Conservation (phyloP, 495 filamentous ascomycete genomes). For the Penicillium atrosanguineum region DNA sequence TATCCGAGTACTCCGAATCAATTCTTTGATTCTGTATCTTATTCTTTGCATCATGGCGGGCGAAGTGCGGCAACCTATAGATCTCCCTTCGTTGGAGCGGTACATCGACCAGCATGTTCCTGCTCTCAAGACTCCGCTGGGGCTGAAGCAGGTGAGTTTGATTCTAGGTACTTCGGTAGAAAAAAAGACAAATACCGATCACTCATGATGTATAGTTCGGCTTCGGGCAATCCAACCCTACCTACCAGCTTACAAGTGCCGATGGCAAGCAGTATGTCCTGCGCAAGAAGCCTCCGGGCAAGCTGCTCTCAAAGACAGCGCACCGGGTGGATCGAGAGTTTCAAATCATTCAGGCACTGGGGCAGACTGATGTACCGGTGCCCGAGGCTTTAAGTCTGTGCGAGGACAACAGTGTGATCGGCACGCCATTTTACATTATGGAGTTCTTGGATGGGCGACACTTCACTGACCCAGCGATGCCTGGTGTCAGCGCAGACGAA, state of each 20-base stretch:
- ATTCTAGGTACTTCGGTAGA: too few relatives aligned
- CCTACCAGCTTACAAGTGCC: slow-evolving; percentile 77
- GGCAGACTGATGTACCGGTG: slow-evolving; percentile 77
- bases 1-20: neutral
- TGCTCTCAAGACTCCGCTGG: slow-evolving; percentile 73
- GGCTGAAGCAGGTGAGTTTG: slow-evolving; percentile 78
- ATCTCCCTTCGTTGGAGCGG: slow-evolving; percentile 68
- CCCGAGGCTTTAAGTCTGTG: slow-evolving; percentile 84
- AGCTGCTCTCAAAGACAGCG: slow-evolving; percentile 86
- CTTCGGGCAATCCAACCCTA: slow-evolving; percentile 96
- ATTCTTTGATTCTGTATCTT: slow-evolving; percentile 7
- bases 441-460: slow-evolving; percentile 88
- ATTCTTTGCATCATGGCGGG: slow-evolving; percentile 68
- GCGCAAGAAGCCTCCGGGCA: slow-evolving; percentile 93
- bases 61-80: slow-evolving; percentile 81
- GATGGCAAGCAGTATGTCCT: slow-evolving; percentile 72
- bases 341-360: slow-evolving; percentile 80
- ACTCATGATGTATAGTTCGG: slow-evolving; percentile 62
- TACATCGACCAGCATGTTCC: slow-evolving; percentile 76
- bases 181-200: neutral
- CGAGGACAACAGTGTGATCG: slow-evolving; percentile 73
- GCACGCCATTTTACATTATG: slow-evolving; percentile 96
- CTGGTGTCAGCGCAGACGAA: slow-evolving; percentile 65
- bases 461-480: slow-evolving; percentile 83
- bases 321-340: slow-evolving; percentile 97